phyloP scores from a whole-genome alignment of 176 grass and related monocot genomes.

The Rhynchospora breviuscula region DNA sequence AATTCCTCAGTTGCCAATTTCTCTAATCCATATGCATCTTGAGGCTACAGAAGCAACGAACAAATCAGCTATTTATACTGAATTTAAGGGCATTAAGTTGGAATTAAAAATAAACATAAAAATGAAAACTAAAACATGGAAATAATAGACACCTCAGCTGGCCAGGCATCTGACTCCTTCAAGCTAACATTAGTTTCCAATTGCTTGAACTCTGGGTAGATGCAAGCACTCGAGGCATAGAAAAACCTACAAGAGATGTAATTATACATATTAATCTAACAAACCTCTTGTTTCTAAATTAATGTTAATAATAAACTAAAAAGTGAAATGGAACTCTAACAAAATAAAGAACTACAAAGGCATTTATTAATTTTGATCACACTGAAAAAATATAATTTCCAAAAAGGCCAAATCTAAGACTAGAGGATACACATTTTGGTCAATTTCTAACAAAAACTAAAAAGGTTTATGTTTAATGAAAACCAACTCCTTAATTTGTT shows the following conservation, averaged over 20 bases:
- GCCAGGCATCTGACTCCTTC: conserved; percentile 90
- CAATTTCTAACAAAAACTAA: not conserved
- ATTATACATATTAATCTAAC: not conserved
- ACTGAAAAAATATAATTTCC: not conserved
- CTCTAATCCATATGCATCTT: conserved; percentile 98
- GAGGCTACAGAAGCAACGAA: conserved; percentile 45
- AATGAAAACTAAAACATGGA: not conserved
- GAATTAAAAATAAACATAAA: not conserved
- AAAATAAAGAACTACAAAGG: not conserved
- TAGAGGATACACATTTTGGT: not conserved
- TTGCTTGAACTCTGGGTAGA: conserved; percentile 90
- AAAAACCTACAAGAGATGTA: conserved; percentile 46
- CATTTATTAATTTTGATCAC: not conserved
- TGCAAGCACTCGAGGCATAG: conserved; percentile 84
- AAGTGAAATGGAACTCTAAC: not conserved
- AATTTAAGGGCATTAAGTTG: conserved; percentile 10
- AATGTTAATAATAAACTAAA: not conserved
- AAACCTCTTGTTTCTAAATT: not conserved
- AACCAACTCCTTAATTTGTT: not conserved
- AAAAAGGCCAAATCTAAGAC: not conserved
- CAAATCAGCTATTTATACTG: not conserved
- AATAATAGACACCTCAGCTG: conserved; percentile 58
- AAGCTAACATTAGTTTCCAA: conserved; percentile 85
- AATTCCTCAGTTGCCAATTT: conserved; percentile 92
- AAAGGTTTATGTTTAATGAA: not conserved